Conservation (phyloP, 2,329 filamentous ascomycete genomes). For the Colletotrichum horii region DNA sequence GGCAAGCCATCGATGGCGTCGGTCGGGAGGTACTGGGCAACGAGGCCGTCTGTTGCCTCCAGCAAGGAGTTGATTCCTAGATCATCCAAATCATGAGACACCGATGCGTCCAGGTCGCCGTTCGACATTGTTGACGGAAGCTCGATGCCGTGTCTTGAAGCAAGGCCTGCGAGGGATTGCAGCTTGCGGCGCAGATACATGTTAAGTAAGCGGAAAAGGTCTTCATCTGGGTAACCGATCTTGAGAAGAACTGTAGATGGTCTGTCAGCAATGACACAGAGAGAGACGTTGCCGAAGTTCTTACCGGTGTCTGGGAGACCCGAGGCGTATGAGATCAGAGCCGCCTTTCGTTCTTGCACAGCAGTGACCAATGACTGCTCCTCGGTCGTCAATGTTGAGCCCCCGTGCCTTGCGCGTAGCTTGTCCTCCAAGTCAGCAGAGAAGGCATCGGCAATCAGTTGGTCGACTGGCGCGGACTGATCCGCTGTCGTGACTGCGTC, state of each 20-base stretch:
- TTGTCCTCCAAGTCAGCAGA: conserved; percentile 59
- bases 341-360: conserved; percentile 36
- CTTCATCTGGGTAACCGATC: conserved; percentile 15
- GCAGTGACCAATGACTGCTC: conserved; percentile 38
- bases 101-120: conserved; percentile 30
- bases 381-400: conserved; percentile 35
- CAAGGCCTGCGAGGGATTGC: conserved; percentile 36
- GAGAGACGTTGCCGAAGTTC: conserved; percentile 24
- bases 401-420: conserved; percentile 38
- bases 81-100: conserved; percentile 41
- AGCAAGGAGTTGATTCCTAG: conserved; percentile 42
- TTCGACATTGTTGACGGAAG: conserved; percentile 34
- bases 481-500: conserved; percentile 53
- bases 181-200: conserved; percentile 38
- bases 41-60: conserved; percentile 45
- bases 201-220: conserved; percentile 35
- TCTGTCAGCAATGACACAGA: conserved; percentile 43
- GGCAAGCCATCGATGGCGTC: conserved; percentile 25
- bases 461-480: conserved; percentile 51
- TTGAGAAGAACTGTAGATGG: conserved; percentile 27
- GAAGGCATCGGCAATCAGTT: conserved; percentile 61
- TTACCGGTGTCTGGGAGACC: conserved; percentile 15
- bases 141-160: conserved; percentile 37
- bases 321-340: conserved; percentile 27
- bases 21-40: conserved; percentile 44